These are phyloP conservation scores for Monilinia laxa DNA, from an alignment of 2,329 filamentous ascomycete genomes.

Conservation along the genomic window DNA sequence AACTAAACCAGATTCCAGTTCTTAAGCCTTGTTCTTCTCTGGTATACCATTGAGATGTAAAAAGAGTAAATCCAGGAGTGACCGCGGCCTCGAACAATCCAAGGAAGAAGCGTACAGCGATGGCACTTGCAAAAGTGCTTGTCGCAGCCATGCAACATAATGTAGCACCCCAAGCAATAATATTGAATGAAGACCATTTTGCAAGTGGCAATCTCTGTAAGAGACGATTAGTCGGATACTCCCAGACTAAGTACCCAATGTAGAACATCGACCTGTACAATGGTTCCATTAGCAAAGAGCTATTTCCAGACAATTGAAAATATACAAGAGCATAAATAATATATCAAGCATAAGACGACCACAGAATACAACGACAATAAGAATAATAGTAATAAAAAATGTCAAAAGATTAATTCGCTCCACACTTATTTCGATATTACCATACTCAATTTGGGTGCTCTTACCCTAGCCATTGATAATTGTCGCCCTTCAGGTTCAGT, in stretches of 20 bases:
- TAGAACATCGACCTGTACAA: conserved; percentile 44
- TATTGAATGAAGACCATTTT: conserved; percentile 62
- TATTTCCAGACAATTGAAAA: background rate
- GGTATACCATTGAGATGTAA: conserved; percentile 73
- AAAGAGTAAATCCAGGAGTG: conserved; percentile 65
- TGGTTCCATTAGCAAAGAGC: background rate
- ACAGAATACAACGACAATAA: no score
- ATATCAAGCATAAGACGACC: no score
- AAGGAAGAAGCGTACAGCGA: conserved; percentile 66
- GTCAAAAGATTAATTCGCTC: no score
- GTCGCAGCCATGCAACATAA: conserved; percentile 63
- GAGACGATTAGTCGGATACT: conserved; percentile 40
- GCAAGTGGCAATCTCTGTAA: conserved; percentile 58
- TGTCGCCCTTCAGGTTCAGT: conserved; percentile 41
- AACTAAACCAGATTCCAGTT: conserved; percentile 66
- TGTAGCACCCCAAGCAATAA: conserved; percentile 60
- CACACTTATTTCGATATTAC: no score
- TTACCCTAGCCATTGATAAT: conserved; percentile 50
- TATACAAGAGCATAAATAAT: no score
- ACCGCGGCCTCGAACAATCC: conserved; percentile 68
- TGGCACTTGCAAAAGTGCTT: conserved; percentile 58
- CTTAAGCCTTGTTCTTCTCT: conserved; percentile 64
- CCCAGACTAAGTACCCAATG: conserved; percentile 42
- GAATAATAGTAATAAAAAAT: no score
- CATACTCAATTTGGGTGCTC: background rate